Evolutionary conservation across 179 eudicot genomes (phyloP).

Genomic region (Silene noctiflora): DNA sequence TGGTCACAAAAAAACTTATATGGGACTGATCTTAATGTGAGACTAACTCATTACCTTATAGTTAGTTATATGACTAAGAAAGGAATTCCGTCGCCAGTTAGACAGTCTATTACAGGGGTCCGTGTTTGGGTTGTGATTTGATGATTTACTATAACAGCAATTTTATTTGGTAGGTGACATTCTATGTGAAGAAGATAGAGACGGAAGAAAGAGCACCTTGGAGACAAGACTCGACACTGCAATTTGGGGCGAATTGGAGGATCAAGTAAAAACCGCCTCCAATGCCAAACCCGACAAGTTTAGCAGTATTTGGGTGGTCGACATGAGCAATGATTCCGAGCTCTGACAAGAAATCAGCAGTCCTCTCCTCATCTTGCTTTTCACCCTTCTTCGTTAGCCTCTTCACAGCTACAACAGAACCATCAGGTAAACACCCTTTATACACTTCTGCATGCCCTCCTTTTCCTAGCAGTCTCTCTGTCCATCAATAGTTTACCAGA

Average conservation of each 20-base stretch:
- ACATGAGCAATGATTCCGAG: conserved; percentile 92
- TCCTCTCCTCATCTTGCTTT: conserved; percentile 57
- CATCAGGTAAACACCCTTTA: conserved; percentile 70
- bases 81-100: too few species aligned
- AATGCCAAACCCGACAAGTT: conserved; percentile 64
- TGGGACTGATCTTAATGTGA: background rate
- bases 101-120: background rate
- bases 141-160: background rate
- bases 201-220: conserved; percentile 44
- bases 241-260: conserved; percentile 61
- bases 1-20: background rate
- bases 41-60: background rate
- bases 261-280: conserved; percentile 65
- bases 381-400: conserved; percentile 54
- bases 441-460: conserved; percentile 98
- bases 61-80: too few species aligned
- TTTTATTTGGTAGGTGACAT: background rate
- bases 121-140: background rate
- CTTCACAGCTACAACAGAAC: conserved; percentile 75
- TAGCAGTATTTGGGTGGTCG: conserved; percentile 77
- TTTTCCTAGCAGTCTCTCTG: conserved; percentile 75
- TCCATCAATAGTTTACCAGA: background rate
- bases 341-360: conserved; percentile 75
- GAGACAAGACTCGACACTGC: conserved; percentile 68
- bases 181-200: conserved; percentile 1